These are phyloP conservation scores for Cymbidium sinense DNA, from an alignment of 106 monocot genomes.

Conservation along the genomic window DNA sequence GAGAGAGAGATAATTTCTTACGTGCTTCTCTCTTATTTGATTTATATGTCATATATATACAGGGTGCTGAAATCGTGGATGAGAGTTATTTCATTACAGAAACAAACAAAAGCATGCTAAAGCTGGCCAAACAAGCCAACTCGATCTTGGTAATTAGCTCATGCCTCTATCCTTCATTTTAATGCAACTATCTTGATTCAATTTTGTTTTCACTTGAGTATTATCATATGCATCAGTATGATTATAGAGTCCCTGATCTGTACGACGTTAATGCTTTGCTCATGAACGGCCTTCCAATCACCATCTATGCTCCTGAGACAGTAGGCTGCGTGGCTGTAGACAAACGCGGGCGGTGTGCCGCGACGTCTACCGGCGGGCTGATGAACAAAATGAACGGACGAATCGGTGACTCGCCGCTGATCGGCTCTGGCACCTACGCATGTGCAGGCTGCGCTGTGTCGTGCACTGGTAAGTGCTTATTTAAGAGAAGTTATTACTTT, in stretches of 20 bases:
- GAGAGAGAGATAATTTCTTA: too few species aligned
- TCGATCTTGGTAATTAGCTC: conserved; percentile 54
- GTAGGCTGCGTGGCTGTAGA: conserved; percentile 92
- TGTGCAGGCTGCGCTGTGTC: conserved; percentile 70
- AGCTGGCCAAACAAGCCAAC: conserved; percentile 85
- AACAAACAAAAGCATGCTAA: conserved; percentile 83
- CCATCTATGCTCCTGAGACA: conserved; percentile 87
- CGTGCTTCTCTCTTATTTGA: too few species aligned
- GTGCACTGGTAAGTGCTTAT: conserved; percentile 57
- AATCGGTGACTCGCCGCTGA: conserved; percentile 89
- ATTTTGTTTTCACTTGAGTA: background rate
- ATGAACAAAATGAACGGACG: conserved; percentile 91
- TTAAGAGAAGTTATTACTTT: too few species aligned
- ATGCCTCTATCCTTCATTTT: too few species aligned
- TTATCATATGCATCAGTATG: conserved; percentile 38
- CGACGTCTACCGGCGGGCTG: conserved; percentile 92
- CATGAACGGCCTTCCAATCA: conserved; percentile 91
- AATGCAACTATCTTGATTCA: too few species aligned
- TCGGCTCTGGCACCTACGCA: conserved; percentile 90
- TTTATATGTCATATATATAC: background rate
- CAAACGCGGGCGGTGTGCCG: conserved; percentile 44
- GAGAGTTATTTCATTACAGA: conserved; percentile 88
- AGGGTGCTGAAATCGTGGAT: conserved; percentile 85
- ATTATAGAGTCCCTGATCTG: conserved; percentile 64
- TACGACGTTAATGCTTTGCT: conserved; percentile 39